Evolutionary conservation across 805 yeast genomes (phyloP), one percentile per base, ranked within the genome.

Genomic region (Candida hungchunana): DNA sequence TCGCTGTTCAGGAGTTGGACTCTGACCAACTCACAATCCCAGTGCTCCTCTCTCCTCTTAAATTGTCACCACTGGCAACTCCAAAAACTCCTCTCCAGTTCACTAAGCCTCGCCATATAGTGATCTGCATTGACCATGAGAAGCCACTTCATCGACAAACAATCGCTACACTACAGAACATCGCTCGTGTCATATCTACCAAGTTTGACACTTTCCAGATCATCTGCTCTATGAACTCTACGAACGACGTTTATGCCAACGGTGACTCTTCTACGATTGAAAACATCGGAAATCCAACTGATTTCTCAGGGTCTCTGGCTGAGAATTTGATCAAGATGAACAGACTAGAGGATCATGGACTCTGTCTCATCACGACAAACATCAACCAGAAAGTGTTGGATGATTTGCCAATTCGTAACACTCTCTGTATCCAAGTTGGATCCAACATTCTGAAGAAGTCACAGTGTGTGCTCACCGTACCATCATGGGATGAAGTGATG

Each of bases 401-500:
- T 9, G 19, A 24, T 10, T 23, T 49, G 8, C 40, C 47, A 11
- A n/a, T 47, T 3, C 19, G 31, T 6, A 51, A 50, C 18, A 38
- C 34, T 30, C 27, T 53, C 21, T 29, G 40, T 5, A n/a, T 53
- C 1, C 40, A 34, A 13, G 31, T 50, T 12, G 44, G 40, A 7
- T 16, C 24, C 7, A 15, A 37, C 24, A 13, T 21, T 16, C 6
- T 17, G 21, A 18, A 25, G 27, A 18, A 14, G 18, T 17, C 17
- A n/a, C 2, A 17, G 20, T 30, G 33, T 13, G 25, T 44, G 1
- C 4, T 46, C 3, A 27, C 23, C 7, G 32, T 46, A 3, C 32
- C 37, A 5, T 29, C 44, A 2, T 54, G 53, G 53, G 58, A 54
- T 29, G 45, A 46, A 3, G 37, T 54, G 4, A 54, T 52, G 57